These are phyloP conservation scores for Acrocalymma vagum DNA, from an alignment of 2,329 filamentous ascomycete species.

Conservation along the genomic window DNA sequence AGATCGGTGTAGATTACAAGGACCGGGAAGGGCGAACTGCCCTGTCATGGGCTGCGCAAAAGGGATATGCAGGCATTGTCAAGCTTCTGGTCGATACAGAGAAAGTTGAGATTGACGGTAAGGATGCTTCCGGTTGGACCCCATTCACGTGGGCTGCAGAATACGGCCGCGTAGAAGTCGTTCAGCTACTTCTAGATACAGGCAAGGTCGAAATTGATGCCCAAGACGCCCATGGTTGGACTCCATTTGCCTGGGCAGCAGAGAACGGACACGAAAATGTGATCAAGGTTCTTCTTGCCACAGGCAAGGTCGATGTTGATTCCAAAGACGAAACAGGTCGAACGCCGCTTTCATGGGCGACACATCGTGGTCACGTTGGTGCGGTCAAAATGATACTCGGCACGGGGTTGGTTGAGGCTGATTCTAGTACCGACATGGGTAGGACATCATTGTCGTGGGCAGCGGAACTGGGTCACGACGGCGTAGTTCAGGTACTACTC, in stretches of 20 bases:
- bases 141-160: slow-evolving; percentile 1
- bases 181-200: not conserved
- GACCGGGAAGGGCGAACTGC: not conserved
- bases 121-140: not conserved
- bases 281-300: not conserved
- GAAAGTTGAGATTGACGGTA: slow-evolving; percentile 2
- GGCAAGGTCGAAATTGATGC: slow-evolving; percentile 2
- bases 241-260: slow-evolving; percentile 1
- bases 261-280: not conserved
- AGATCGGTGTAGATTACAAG: not conserved
- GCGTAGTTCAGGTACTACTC: slow-evolving; percentile 2
- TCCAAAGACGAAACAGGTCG: slow-evolving; percentile 1
- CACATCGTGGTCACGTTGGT: too few species aligned
- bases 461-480: not conserved
- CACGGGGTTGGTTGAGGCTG: too few species aligned
- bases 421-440: too few species aligned
- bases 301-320: slow-evolving; percentile 1
- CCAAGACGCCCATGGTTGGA: slow-evolving; percentile 2
- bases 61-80: not conserved
- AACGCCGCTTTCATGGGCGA: slow-evolving; percentile 9
- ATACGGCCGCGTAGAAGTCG: not conserved
- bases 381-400: too few species aligned
- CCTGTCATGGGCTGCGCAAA: not conserved
- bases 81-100: slow-evolving; percentile 5
- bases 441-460: slow-evolving; percentile 1